Evolutionary conservation across 495 filamentous ascomycete species (phyloP), one percentile per base, ranked within the genome.

Genomic region (Cryomyces minteri): DNA sequence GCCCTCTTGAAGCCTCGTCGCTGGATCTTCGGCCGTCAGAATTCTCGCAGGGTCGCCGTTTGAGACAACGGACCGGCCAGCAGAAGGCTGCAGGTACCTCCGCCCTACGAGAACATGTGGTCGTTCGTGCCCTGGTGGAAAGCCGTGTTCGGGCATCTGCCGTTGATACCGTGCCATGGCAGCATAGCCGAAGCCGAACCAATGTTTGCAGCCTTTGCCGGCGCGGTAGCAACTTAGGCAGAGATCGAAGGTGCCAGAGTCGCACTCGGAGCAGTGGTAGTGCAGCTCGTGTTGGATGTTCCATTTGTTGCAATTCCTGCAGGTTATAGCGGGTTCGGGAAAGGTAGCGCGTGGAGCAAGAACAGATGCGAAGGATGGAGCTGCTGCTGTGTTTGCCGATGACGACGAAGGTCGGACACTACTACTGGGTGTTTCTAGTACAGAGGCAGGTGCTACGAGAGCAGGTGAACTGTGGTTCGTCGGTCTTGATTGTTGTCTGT

Each of bases 231-330:
- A 94, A 49, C 68, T 68, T 2, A 81, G 61, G 53, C 87, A 94
- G 14, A 93, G 65, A 56, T 86, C 77, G 65, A 73, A 88, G 28
- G 69, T 61, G 2, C 82, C 84, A n/a, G 67, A 56, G 36, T 70
- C 66, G 60, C 87, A 93, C 39, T 64, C 61, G 5, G 62, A 52
- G 61, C 87, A 94, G 57, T 77, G 76, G 60, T 81, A 85, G 58
- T 93, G 84, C 0, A 92, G 64, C 2, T 80, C 73, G 52, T 93
- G 85, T 56, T 90, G 76, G 46, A 93, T 84, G 45, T 82, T 67
- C 4, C 59, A 31, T 47, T 67, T 76, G 12, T 62, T 58, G 56
- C 87, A 94, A 31, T 72, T 60, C 29, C 75, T 69, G 55, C 87
- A 94, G 31, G 67, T 68, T 44, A 93, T 71, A 0, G 71, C 71